Percentiles rank a stretch among this genome's conserved stretches.
Conservation (phyloP, 352 stramenopile genomes). For the Phytophthora pini region DNA sequence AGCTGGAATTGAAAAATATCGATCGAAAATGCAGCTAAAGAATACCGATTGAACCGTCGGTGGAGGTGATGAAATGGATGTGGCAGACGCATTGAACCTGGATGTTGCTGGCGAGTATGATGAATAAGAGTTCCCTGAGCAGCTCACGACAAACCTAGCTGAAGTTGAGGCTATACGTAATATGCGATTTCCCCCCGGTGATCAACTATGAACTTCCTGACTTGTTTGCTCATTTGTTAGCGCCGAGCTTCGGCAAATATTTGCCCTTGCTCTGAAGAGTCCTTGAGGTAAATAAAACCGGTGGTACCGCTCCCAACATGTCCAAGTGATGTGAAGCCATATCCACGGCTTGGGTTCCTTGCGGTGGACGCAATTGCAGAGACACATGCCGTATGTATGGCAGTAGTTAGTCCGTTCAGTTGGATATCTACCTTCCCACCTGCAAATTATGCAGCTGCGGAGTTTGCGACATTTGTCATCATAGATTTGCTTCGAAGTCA, state of each 20-base stretch:
- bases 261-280: constrained; percentile 3
- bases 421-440: neutral
- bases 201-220: too few relatives aligned
- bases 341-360: neutral
- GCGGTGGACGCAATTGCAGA: neutral
- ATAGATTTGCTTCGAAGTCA: constrained; percentile 7
- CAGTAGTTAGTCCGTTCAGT: constrained; percentile 6
- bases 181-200: too few relatives aligned
- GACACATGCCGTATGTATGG: neutral
- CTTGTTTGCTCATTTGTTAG: too few relatives aligned
- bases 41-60: neutral
- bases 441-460: constrained; percentile 5
- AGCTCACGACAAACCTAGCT: too few relatives aligned
- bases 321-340: neutral
- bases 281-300: neutral
- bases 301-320: constrained; percentile 4
- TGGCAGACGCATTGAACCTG: too few relatives aligned
- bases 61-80: too few relatives aligned
- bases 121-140: too few relatives aligned
- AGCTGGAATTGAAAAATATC: constrained; percentile 8
- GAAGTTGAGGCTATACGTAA: too few relatives aligned
- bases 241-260: too few relatives aligned
- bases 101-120: too few relatives aligned
- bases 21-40: neutral
- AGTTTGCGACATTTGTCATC: neutral